Evolutionary conservation across 1,284 basidiomycete genomes (phyloP).

Genomic region (Spongiforma sp.): DNA sequence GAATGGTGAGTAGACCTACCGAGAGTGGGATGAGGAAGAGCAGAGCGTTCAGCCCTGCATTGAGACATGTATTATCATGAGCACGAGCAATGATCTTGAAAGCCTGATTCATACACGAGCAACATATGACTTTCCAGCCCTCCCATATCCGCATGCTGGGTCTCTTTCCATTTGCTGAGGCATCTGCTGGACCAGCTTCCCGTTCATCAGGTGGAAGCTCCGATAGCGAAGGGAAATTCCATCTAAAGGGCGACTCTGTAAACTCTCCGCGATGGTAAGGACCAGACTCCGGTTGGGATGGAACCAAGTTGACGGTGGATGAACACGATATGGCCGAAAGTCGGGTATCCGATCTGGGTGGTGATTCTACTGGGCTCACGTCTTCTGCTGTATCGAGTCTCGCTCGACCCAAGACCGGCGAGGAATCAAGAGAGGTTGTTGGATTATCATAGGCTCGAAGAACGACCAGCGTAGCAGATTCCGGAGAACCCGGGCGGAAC

Average conservation of each 20-base stretch:
- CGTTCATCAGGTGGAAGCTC: constrained; percentile 21
- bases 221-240: constrained; percentile 34
- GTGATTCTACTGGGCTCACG: constrained; percentile 17
- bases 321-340: constrained; percentile 32
- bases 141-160: constrained; percentile 31
- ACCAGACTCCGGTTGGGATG: constrained; percentile 17
- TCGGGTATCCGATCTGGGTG: constrained; percentile 26
- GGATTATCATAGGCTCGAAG: constrained; percentile 31
- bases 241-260: constrained; percentile 37
- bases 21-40: constrained; percentile 62
- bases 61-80: neutral
- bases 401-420: neutral
- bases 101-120: constrained; percentile 56
- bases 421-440: neutral
- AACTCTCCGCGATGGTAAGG: constrained; percentile 24
- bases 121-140: constrained; percentile 62
- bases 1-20: constrained; percentile 43
- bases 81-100: neutral
- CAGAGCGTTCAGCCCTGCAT: constrained; percentile 70
- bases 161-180: constrained; percentile 5
- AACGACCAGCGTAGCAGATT: constrained; percentile 38
- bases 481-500: constrained; percentile 23
- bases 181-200: neutral
- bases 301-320: constrained; percentile 31
- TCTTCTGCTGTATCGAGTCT: constrained; percentile 11